A percentile compares a stretch with the other conserved stretches of the same genome.
Conservation (phyloP, 148 eudicot species). For the Rhododendron vialii region DNA sequence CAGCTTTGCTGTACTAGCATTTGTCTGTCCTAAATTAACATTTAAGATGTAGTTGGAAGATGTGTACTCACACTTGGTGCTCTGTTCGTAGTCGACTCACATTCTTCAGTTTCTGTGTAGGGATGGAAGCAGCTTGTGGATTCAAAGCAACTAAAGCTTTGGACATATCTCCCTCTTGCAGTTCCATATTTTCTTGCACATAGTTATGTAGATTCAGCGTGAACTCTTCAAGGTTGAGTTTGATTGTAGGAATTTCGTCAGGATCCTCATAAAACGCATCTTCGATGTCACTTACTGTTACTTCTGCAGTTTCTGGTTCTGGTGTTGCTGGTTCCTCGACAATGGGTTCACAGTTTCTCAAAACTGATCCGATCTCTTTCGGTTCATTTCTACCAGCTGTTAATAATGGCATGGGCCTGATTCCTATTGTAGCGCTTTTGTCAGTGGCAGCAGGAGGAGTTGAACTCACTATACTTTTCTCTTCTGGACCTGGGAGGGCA, state of each 20-base stretch:
- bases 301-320: constrained; percentile 32
- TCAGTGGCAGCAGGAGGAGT: constrained; percentile 18
- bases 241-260: constrained; percentile 52
- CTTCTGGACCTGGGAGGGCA: constrained; percentile 73
- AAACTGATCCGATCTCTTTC: constrained; percentile 10
- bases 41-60: neutral
- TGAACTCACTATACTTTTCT: constrained; percentile 40
- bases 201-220: constrained; percentile 30
- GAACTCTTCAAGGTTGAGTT: constrained; percentile 44
- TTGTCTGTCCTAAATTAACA: neutral
- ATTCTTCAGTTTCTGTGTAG: constrained; percentile 46
- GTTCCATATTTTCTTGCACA: constrained; percentile 34
- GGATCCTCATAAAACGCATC: constrained; percentile 45
- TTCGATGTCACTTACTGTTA: constrained; percentile 44
- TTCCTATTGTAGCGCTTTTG: constrained; percentile 6
- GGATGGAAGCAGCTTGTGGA: constrained; percentile 43
- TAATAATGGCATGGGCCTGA: constrained; percentile 31
- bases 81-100: constrained; percentile 54
- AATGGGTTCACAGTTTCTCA: constrained; percentile 46
- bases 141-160: constrained; percentile 45
- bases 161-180: constrained; percentile 43
- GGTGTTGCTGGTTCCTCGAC: constrained; percentile 54
- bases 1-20: neutral
- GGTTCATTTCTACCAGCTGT: constrained; percentile 18
- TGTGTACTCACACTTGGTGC: constrained; percentile 54